These are phyloP conservation scores for Leishmania lainsoni DNA, from an alignment of 208 protist genomes.

Conservation along the genomic window DNA sequence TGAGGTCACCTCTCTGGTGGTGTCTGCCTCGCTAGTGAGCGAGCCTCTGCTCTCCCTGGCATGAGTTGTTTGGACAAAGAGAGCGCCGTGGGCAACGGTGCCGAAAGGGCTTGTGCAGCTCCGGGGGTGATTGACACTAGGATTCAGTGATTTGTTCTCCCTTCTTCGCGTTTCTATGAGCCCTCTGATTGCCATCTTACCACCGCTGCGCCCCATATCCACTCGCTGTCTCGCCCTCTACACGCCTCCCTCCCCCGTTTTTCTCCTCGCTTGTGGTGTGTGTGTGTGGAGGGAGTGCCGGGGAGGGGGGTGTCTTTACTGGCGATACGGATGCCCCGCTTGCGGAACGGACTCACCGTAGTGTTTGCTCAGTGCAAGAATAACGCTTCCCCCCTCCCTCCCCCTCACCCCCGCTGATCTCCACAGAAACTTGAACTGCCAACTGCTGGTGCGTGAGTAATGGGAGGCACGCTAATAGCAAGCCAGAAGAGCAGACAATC, in stretches of 20 bases:
- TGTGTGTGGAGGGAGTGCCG: too few species aligned
- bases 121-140: too few species aligned
- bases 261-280: neutral
- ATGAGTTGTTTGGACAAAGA: neutral
- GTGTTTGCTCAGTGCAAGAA: too few species aligned
- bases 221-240: neutral
- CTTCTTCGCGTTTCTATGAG: neutral
- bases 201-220: neutral
- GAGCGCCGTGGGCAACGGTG: neutral
- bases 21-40: neutral
- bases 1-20: constrained; percentile 21
- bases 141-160: neutral
- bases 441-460: neutral
- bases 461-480: neutral
- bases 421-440: neutral
- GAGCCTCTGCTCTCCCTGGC: neutral
- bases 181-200: neutral
- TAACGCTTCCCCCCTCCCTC: too few species aligned
- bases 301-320: neutral
- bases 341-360: too few species aligned
- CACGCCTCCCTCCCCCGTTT: neutral
- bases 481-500: neutral
- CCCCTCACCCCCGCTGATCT: neutral
- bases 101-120: neutral
- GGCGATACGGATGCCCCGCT: too few species aligned